Evolutionary conservation across 495 filamentous ascomycete species (phyloP).

Genomic region (Tetracladium marchalianum): DNA sequence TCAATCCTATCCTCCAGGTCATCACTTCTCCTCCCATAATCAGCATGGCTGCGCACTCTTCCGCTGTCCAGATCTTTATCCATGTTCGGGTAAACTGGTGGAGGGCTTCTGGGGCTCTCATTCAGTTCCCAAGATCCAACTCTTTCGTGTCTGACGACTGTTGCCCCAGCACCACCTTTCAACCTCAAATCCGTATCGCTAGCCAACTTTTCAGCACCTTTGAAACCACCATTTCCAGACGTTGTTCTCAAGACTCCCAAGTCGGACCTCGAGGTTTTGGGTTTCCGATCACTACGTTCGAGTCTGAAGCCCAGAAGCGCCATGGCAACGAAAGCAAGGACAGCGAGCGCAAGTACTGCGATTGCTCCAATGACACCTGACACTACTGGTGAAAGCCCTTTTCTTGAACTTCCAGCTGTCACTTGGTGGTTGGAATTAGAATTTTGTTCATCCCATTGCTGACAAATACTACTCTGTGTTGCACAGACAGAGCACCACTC

Average conservation of each 20-base stretch:
- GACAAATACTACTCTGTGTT: constrained; percentile 44
- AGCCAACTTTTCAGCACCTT: constrained; percentile 36
- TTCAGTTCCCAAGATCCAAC: constrained; percentile 45
- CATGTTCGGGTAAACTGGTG: not conserved
- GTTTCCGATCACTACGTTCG: constrained; percentile 5
- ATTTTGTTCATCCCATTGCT: constrained; percentile 21
- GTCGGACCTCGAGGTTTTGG: not conserved
- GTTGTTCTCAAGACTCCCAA: constrained; percentile 7
- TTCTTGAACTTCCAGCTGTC: not conserved
- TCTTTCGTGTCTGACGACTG: constrained; percentile 32
- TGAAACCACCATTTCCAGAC: constrained; percentile 33
- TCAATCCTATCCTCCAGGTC: constrained; percentile 10
- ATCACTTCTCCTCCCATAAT: constrained; percentile 12
- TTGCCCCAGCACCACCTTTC: constrained; percentile 18
- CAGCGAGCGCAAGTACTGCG: constrained; percentile 46
- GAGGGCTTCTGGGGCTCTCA: constrained; percentile 10
- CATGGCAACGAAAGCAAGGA: constrained; percentile 15
- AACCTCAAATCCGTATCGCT: constrained; percentile 37
- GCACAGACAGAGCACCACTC: constrained; percentile 56
- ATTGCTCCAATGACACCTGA: constrained; percentile 55
- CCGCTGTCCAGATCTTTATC: constrained; percentile 16
- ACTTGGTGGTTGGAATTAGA: not conserved
- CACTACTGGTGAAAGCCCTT: constrained; percentile 11
- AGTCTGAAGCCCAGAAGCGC: constrained; percentile 34
- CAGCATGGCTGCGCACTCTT: constrained; percentile 1